A percentile compares a stretch with the other conserved stretches of the same genome.
These are phyloP conservation scores for Tilletiopsis washingtonensis DNA, from an alignment of 1,284 basidiomycete species.

Conservation along the genomic window DNA sequence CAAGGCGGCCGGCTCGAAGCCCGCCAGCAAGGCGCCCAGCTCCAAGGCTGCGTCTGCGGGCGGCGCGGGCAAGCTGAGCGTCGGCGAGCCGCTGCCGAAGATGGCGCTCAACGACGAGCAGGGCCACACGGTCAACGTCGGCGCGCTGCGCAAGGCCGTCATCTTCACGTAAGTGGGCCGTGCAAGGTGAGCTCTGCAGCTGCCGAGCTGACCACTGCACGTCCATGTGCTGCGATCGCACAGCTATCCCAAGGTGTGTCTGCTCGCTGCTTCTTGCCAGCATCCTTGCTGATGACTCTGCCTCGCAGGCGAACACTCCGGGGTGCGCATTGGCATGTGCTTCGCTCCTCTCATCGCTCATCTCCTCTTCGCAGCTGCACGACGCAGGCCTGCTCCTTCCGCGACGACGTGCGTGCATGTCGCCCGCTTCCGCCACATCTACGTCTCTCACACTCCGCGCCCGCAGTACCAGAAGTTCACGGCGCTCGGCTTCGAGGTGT, in stretches of 20 bases:
- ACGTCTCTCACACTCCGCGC: too few relatives aligned
- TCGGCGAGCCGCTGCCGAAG: conserved; percentile 70
- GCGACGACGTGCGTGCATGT: too few relatives aligned
- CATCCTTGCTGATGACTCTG: not conserved
- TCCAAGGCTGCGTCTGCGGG: not conserved
- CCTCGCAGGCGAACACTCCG: conserved; percentile 21
- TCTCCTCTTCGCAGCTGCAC: conserved; percentile 17
- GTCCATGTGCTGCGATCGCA: not conserved
- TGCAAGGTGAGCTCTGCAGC: not conserved
- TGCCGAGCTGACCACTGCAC: too few relatives aligned
- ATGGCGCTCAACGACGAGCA: conserved; percentile 58
- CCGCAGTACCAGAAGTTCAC: conserved; percentile 71
- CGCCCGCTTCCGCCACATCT: too few relatives aligned
- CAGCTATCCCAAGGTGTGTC: conserved; percentile 5
- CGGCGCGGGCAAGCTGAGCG: conserved; percentile 51
- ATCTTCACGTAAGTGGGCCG: conserved; percentile 13
- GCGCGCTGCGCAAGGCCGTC: conserved; percentile 11
- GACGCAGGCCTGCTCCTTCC: conserved; percentile 49
- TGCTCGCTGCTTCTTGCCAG: not conserved
- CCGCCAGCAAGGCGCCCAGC: conserved; percentile 19
- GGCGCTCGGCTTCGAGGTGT: conserved; percentile 64
- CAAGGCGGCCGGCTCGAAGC: conserved; percentile 17
- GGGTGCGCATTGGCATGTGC: too few relatives aligned
- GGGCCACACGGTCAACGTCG: conserved; percentile 6
- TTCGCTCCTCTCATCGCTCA: too few relatives aligned